Conservation (phyloP, 768 basidiomycete species). For the Suillus plorans region DNA sequence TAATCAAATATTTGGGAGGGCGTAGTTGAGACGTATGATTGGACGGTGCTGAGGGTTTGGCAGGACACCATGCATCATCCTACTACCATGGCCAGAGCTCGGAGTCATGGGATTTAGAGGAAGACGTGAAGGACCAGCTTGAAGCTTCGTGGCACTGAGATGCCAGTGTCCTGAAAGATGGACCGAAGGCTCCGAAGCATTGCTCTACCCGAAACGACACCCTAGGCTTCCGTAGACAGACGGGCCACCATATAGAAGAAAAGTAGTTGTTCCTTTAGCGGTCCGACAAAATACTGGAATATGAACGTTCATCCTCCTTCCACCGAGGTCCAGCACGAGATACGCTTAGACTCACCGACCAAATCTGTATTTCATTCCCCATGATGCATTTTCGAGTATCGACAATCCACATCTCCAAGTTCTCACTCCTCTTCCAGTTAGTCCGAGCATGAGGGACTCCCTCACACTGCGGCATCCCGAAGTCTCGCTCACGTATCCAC, state of each 20-base stretch:
- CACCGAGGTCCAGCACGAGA: not conserved
- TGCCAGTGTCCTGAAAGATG: conserved; percentile 57
- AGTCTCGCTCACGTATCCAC: not conserved
- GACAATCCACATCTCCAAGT: not conserved
- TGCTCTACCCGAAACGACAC: not conserved
- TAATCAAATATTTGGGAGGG: conserved; percentile 23
- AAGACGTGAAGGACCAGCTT: conserved; percentile 16
- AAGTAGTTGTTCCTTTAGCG: not conserved
- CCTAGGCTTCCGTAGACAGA: conserved; percentile 34
- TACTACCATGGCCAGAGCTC: conserved; percentile 13
- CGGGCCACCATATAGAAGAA: not conserved
- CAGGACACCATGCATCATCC: conserved; percentile 10
- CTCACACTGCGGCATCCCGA: not conserved
- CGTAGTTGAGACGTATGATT: conserved; percentile 16
- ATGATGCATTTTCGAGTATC: not conserved
- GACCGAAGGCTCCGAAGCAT: not conserved
- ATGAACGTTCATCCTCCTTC: not conserved
- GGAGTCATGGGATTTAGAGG: conserved; percentile 31
- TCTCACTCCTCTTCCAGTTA: not conserved
- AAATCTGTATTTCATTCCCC: not conserved
- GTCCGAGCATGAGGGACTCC: not conserved
- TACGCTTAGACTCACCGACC: not conserved
- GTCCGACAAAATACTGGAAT: not conserved
- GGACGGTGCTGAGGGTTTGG: conserved; percentile 20
- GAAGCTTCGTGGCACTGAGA: conserved; percentile 3